Base-by-base conservation (phyloP, 2,329 filamentous ascomycete genomes). In the Chalara sp. region DNA sequence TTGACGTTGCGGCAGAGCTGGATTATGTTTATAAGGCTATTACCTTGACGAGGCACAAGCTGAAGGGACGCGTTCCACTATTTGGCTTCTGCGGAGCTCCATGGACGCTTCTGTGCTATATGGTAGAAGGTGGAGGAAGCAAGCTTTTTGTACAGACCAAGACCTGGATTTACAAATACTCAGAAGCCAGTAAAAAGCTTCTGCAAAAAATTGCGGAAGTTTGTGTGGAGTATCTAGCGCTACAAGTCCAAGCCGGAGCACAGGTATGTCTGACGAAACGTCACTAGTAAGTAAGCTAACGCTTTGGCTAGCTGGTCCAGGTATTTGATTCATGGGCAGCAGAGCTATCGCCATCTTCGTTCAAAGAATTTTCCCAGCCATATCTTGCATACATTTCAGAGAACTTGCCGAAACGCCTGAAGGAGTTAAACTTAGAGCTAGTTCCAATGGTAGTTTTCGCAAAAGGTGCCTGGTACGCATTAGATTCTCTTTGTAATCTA, bases 281-380 rank as follows among this genome's bases (percentile, higher is more conserved):
- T 47, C 11, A 7, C 30, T 40, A 8, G 13, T 11, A 4, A 33
- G 7, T 49, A 46, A n/a, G 42, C 40, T 53, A 47, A 52, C 41
- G 32, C 21, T 13, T 29, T 13, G 29, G 46, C 44, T 54, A 88
- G 83, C 80, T 96, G 66, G 76, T 97, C 31, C 93, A 97, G 76
- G 89, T 99, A 10, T 99, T 99, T 65, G 93, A 99, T 67, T 97
- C 92, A 0, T 99, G 93, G 92, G 93, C 93, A 2, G 91, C 90
- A 41, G 93, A 99, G 72, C 77, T 99, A 44, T 90, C 87, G 6
- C 92, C 93, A 1, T 71, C 80, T 6, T 82, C 87, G 1, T 99
- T 96, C 74, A 84, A 84, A 64, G 76, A 84, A 50, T 95, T 97
- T 68, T 85, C 89, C 2, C 80, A 93, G 58, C 93, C 93, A 1